Evolutionary conservation across 176 grass and related monocot genomes (phyloP).

Genomic region (Ampelocalamus luodianensis): DNA sequence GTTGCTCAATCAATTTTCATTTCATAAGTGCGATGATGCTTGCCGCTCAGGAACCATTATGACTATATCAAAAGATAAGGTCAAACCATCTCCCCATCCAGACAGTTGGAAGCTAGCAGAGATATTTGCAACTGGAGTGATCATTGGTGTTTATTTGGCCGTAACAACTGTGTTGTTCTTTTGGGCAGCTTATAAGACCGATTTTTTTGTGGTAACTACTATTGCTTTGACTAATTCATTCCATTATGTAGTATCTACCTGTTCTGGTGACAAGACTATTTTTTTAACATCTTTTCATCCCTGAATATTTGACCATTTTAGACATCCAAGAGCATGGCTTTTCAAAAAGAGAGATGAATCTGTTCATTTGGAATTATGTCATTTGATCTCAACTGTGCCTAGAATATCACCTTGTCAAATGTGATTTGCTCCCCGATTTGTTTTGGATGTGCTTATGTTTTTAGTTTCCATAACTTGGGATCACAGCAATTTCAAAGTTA

Average conservation of each 20-base stretch:
- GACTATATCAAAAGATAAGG: constrained; percentile 72
- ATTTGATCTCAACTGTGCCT: background rate
- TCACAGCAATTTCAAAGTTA: background rate
- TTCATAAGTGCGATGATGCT: background rate
- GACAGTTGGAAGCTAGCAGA: constrained; percentile 72
- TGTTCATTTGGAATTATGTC: background rate
- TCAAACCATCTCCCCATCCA: constrained; percentile 66
- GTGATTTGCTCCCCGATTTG: background rate
- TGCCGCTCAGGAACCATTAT: constrained; percentile 61
- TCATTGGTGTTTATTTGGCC: constrained; percentile 65
- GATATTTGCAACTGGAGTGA: constrained; percentile 67
- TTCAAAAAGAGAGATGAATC: background rate
- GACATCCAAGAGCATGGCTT: background rate
- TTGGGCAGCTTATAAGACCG: constrained; percentile 53
- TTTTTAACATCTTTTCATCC: background rate
- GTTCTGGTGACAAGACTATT: background rate
- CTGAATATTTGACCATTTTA: background rate
- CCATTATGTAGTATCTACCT: background rate
- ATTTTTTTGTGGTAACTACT: constrained; percentile 52
- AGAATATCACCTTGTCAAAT: background rate
- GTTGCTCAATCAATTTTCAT: background rate
- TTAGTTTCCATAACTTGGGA: background rate
- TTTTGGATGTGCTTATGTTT: background rate
- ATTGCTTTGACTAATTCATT: constrained; percentile 16
- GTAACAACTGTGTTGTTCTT: constrained; percentile 58